Percentiles rank a stretch among this genome's conserved stretches.
Conservation (phyloP, 441 rosid species). For the Bocquillonia castaneifolia region DNA sequence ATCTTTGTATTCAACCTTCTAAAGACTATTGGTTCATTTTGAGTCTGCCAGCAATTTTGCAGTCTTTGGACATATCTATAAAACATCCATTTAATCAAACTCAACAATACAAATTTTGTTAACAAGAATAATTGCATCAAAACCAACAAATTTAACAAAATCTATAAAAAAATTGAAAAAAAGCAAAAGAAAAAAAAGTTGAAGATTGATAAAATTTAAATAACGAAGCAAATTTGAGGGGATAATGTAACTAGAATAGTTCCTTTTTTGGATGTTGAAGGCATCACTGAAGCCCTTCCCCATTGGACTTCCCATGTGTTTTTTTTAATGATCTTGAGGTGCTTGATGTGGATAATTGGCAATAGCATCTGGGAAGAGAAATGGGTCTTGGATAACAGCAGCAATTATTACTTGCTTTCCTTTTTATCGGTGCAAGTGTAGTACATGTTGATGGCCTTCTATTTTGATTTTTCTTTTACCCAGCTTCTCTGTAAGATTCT, state of each 20-base stretch:
- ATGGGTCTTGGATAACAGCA: background rate
- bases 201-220: background rate
- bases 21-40: background rate
- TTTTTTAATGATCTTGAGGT: background rate
- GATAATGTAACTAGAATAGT: background rate
- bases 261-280: background rate
- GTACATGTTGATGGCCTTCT: background rate
- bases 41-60: background rate
- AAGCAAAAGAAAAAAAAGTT: background rate
- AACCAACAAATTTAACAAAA: no score
- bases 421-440: background rate
- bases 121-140: no score
- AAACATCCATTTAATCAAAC: background rate
- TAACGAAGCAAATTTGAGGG: background rate
- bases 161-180: no score
- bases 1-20: background rate
- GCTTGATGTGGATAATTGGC: background rate
- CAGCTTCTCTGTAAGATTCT: no score
- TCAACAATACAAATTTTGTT: background rate
- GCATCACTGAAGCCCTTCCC: background rate
- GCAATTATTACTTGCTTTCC: background rate
- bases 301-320: background rate
- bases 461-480: background rate
- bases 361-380: background rate
- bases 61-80: background rate